These are phyloP conservation scores for Nymphaea colorata DNA, from an alignment of 164 flowering plant genomes.

Conservation along the genomic window DNA sequence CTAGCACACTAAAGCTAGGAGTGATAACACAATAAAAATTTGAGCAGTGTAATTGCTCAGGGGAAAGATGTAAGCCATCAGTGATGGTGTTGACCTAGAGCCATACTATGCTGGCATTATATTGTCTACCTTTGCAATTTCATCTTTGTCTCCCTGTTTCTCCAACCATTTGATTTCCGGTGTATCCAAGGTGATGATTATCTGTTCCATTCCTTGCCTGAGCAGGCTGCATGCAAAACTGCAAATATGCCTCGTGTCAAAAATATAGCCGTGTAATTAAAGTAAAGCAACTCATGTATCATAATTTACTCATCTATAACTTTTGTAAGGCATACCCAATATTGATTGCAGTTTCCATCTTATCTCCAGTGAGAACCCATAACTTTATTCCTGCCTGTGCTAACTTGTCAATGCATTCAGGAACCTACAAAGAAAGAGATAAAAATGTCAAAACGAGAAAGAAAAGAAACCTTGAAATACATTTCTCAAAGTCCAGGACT, in stretches of 20 bases:
- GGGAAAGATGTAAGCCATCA: too few species aligned
- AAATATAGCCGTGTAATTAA: neutral
- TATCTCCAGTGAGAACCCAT: conserved; percentile 92
- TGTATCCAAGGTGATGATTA: conserved; percentile 54
- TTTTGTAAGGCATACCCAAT: conserved; percentile 45
- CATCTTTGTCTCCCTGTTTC: conserved; percentile 56
- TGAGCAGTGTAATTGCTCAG: too few species aligned
- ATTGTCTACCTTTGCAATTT: conserved; percentile 46
- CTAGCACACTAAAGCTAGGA: too few species aligned
- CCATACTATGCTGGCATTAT: too few species aligned
- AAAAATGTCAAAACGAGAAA: too few species aligned
- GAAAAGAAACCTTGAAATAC: too few species aligned
- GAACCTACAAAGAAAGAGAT: conserved; percentile 36
- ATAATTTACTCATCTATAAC: too few species aligned
- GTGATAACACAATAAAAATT: too few species aligned
- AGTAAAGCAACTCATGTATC: too few species aligned
- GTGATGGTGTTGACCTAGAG: too few species aligned
- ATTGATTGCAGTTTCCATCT: conserved; percentile 86
- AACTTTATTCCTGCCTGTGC: conserved; percentile 65
- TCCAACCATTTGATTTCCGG: conserved; percentile 48
- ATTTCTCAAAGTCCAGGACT: conserved; percentile 4
- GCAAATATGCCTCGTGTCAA: neutral
- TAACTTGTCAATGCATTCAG: conserved; percentile 80
- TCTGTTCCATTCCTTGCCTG: conserved; percentile 63
- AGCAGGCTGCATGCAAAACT: conserved; percentile 28